phyloP scores from a whole-genome alignment of 371 early-diverging fungal genomes.

The Nematocida parisii region DNA sequence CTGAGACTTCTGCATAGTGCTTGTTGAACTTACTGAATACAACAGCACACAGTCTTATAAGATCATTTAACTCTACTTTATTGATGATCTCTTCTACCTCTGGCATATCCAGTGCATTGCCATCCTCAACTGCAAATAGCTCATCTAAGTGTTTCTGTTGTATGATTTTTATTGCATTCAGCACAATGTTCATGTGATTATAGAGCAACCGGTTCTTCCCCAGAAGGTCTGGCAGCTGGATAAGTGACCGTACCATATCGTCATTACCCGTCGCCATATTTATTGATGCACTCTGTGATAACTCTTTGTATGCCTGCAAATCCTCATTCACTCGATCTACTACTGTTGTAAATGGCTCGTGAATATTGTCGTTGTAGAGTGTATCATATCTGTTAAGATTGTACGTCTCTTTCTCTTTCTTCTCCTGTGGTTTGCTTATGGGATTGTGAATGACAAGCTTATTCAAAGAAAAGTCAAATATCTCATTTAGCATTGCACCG shows the following conservation, averaged over 20 bases:
- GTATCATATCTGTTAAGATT: slow-evolving; percentile 80
- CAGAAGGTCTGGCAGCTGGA: slow-evolving; percentile 85
- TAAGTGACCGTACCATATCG: slow-evolving; percentile 77
- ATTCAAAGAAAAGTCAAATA: slow-evolving; percentile 83
- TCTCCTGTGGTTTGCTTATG: slow-evolving; percentile 22
- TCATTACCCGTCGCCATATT: slow-evolving; percentile 60
- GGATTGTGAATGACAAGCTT: slow-evolving; percentile 72
- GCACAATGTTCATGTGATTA: slow-evolving; percentile 95
- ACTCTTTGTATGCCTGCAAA: slow-evolving; percentile 68
- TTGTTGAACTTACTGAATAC: slow-evolving; percentile 22
- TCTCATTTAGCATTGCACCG: slow-evolving; percentile 87
- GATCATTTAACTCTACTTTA: slow-evolving; percentile 61
- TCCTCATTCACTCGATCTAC: slow-evolving; percentile 74
- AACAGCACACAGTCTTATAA: slow-evolving; percentile 61
- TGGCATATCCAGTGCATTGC: slow-evolving; percentile 71
- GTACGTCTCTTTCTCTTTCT: slow-evolving; percentile 73
- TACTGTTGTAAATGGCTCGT: slow-evolving; percentile 89
- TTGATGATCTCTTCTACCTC: slow-evolving; percentile 59
- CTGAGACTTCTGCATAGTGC: slow-evolving; percentile 13
- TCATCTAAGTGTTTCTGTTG: slow-evolving; percentile 87
- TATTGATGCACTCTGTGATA: slow-evolving; percentile 63
- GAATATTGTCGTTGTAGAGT: slow-evolving; percentile 86
- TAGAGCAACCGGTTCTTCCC: slow-evolving; percentile 86
- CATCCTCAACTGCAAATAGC: slow-evolving; percentile 86
- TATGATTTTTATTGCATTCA: slow-evolving; percentile 80